Evolutionary conservation across 1,284 basidiomycete genomes (phyloP), one percentile per base, ranked within the genome.

Genomic region (Schizophyllum amplum): DNA sequence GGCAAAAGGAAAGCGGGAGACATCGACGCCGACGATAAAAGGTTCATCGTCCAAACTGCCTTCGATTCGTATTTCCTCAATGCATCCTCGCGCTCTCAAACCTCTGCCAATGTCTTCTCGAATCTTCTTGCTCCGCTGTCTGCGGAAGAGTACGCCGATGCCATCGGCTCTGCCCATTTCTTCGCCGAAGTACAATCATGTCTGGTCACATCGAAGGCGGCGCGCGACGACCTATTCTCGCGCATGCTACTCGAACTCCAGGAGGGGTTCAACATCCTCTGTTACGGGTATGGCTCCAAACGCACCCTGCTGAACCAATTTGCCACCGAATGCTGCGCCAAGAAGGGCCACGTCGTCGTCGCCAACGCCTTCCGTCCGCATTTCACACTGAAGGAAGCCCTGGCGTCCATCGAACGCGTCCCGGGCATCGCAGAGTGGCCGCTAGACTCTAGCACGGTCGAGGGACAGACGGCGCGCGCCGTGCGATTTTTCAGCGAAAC

Each of bases 271-370:
- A 93, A 91, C 67, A 72, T 97, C 55, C 69, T 94, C 9, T 85
- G 92, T 66, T 92, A 93, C 64, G 94, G 94, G 0, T 83, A 84
- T 64, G 94, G 94, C 1, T 94, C 90, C 22, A 98, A 97, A 68
- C 77, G 90, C 54, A 70, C 67, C 13, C 63, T 88, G 4, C 71
- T 97, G 23, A 92, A 95, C 68, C 71, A 79, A 21, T 90, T 96
- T 61, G 90, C 87, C 1, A 73, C 69, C 4, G 66, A 77, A 2
- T 64, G 69, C 13, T 84, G 88, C 61, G 69, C 77, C 4, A 78
- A 75, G 59, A 68, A 68, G 0, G 90, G 88, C 0, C 82, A 92
- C 64, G 86, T 90, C 52, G 80, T 93, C 50, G 78, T 95, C 22
- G 80, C 86, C 27, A 93, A 97, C 65, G 92, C 83, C 0, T 92